These are phyloP conservation scores for Geotrichum ghanense DNA, from an alignment of 805 yeast genomes.

Conservation along the genomic window DNA sequence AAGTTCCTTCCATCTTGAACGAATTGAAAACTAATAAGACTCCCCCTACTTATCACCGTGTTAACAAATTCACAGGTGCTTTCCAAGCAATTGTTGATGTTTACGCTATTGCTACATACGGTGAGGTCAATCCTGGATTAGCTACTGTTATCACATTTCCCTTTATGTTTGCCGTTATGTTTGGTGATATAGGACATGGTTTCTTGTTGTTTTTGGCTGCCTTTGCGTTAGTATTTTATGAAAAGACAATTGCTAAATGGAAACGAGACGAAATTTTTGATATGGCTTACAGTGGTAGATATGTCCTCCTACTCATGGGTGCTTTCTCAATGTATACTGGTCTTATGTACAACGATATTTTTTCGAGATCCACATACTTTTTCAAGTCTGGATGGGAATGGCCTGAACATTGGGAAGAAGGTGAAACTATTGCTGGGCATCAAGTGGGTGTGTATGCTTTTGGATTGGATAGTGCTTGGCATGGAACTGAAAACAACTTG, in stretches of 20 bases:
- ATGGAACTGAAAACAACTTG: slow-evolving; percentile 86
- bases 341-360: slow-evolving; percentile 81
- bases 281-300: slow-evolving; percentile 92
- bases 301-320: slow-evolving; percentile 87
- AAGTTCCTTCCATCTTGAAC: slow-evolving; percentile 37
- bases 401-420: slow-evolving; percentile 64
- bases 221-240: slow-evolving; percentile 57
- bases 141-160: slow-evolving; percentile 95
- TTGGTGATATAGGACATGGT: slow-evolving; percentile 98
- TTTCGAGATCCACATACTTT: slow-evolving; percentile 80
- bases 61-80: slow-evolving; percentile 89
- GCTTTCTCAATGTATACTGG: slow-evolving; percentile 93
- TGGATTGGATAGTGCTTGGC: slow-evolving; percentile 95
- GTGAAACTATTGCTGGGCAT: slow-evolving; percentile 58
- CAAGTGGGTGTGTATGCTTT: slow-evolving; percentile 61
- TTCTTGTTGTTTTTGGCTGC: slow-evolving; percentile 70
- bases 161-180: slow-evolving; percentile 97
- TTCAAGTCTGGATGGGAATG: slow-evolving; percentile 90
- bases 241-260: slow-evolving; percentile 52
- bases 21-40: slow-evolving; percentile 64
- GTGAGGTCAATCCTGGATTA: slow-evolving; percentile 92
- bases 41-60: slow-evolving; percentile 91
- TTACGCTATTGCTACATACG: slow-evolving; percentile 85
- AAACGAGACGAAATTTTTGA: slow-evolving; percentile 89
- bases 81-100: slow-evolving; percentile 93